Evolutionary conservation across 805 yeast species (phyloP), one percentile per base, ranked within the genome.

Genomic region (Metschnikowia peoriensis): DNA sequence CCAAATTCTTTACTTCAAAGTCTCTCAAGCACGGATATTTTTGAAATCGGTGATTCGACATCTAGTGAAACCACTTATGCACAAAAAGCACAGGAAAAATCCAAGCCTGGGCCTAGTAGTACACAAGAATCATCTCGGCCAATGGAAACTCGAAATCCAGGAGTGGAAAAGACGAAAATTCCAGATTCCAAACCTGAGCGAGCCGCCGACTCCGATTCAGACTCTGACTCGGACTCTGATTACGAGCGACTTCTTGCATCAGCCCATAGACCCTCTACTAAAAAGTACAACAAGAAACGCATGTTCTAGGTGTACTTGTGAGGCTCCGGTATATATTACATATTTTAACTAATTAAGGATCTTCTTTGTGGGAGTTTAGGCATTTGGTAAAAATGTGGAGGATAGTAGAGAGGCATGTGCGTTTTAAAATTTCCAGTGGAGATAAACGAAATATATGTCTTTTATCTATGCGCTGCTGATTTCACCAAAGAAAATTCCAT

Each of bases 401-500:
- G 22, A 22, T 22, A 22, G 22, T 22, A 22, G 22, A 22, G 4
- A 22, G 4, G 22, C 22, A 22, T 22, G 22, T 22, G 4, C 4
- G 4, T 22, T 22, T 22, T 22, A 4, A 22, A 22, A 2, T 22
- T 22, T 4, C 22, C 22, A 22, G 22, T 22, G 22, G 22, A 22
- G 22, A 22, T 22, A 22, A 2, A 22, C 22, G 2, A 22, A 22
- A 22, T 22, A 4, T 22, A 22, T 22, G 22, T 22, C 4, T 22
- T 4, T 22, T 4, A 22, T 4, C 32, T 44, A 34, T 38, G 44
- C 15, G 67, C 44, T 27, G 22, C 44, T 27, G 22, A 45, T 16
- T 60, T 86, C 92, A 8, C 93, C 96, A 64, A 88, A 85, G 65
- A 87, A 88, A 10, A 89, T 78, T 6, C 91, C 91, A 54, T 81